A percentile compares a stretch with the other conserved stretches of the same genome.
phyloP scores from a whole-genome alignment of 1,284 basidiomycete species.

The Lentinus polychrous region DNA sequence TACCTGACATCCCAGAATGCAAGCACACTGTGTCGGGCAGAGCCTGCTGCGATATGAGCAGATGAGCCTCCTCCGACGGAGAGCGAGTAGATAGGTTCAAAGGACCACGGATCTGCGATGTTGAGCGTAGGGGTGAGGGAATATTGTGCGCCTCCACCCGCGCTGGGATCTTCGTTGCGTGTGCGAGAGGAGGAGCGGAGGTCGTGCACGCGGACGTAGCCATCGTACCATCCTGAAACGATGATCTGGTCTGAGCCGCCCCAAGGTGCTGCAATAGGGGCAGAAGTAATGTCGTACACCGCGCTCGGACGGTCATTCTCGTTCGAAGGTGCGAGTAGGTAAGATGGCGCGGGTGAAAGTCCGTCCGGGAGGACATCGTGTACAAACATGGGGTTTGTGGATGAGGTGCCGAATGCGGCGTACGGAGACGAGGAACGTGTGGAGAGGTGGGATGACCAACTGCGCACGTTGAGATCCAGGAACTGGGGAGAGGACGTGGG shows the following conservation, averaged over 20 bases:
- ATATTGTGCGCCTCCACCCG: slow-evolving; percentile 13
- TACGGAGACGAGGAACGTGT: slow-evolving; percentile 45
- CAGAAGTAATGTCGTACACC: slow-evolving; percentile 61
- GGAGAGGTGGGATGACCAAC: slow-evolving; percentile 57
- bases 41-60: slow-evolving; percentile 61
- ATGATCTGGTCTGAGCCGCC: slow-evolving; percentile 64
- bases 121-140: slow-evolving; percentile 49
- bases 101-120: slow-evolving; percentile 57
- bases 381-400: slow-evolving; percentile 48
- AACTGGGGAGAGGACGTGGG: slow-evolving; percentile 21
- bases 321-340: slow-evolving; percentile 35
- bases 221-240: slow-evolving; percentile 78
- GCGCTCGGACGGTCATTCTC: slow-evolving; percentile 37
- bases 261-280: slow-evolving; percentile 53
- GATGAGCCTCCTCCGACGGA: slow-evolving; percentile 62
- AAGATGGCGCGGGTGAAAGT: slow-evolving; percentile 38
- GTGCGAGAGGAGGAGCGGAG: slow-evolving; percentile 42
- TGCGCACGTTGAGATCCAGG: slow-evolving; percentile 40
- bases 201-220: slow-evolving; percentile 62
- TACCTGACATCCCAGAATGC: slow-evolving; percentile 72
- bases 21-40: slow-evolving; percentile 65
- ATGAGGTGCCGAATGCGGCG: slow-evolving; percentile 61
- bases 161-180: slow-evolving; percentile 11
- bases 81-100: slow-evolving; percentile 67
- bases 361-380: slow-evolving; percentile 42